Conservation (phyloP, 306 rosid genomes). For the Casuarina cunninghamiana region DNA sequence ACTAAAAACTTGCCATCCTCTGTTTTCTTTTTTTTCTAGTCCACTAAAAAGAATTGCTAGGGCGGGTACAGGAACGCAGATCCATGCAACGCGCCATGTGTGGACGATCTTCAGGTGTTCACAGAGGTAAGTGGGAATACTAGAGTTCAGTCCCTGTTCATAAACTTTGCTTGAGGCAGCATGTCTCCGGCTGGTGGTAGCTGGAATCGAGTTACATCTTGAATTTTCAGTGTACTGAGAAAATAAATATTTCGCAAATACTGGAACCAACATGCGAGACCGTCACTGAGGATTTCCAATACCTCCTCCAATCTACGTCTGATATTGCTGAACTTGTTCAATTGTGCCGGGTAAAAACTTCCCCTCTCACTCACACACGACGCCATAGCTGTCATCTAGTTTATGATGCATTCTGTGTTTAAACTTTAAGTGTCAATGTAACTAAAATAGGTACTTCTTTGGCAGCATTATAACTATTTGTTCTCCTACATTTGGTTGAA, state of each 20-base stretch:
- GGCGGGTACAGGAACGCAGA: constrained; percentile 27
- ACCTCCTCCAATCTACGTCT: background rate
- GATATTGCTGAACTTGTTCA: background rate
- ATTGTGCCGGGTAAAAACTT: constrained; percentile 4
- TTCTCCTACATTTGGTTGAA: constrained; percentile 27
- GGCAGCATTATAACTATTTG: constrained; percentile 2
- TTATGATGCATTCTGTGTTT: background rate
- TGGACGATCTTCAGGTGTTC: constrained; percentile 26
- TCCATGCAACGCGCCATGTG: constrained; percentile 39
- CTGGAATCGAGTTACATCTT: background rate
- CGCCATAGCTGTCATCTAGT: background rate
- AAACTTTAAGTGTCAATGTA: too few species aligned
- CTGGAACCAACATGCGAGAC: constrained; percentile 25
- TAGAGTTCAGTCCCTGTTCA: too few species aligned
- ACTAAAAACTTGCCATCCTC: background rate
- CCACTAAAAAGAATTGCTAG: constrained; percentile 26
- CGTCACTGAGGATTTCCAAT: background rate
- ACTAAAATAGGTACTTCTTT: background rate
- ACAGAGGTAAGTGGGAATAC: constrained; percentile 29
- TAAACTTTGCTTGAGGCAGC: background rate
- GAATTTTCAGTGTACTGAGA: constrained; percentile 14
- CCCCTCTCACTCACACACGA: too few species aligned
- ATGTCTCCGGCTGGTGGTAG: background rate
- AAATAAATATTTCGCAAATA: background rate
- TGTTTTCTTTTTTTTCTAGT: background rate